Evolutionary conservation across 2,329 filamentous ascomycete species (phyloP).

Genomic region (Cladobotryum protrusum): DNA sequence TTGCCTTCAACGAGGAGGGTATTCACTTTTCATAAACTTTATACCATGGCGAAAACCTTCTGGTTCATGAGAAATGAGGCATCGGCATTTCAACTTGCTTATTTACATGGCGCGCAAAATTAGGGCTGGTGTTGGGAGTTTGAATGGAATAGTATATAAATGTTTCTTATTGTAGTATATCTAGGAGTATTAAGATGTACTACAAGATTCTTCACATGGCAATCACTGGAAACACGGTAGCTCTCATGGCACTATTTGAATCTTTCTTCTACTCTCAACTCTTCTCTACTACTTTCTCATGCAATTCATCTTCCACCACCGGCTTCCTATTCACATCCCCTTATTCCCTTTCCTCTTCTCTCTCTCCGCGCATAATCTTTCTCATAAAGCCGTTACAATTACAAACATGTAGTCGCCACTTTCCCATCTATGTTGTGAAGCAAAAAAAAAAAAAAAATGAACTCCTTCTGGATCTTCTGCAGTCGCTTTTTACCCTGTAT

Average conservation of each 20-base stretch:
- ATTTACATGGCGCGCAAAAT: neutral
- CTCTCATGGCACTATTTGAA: too few species aligned
- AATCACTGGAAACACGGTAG: neutral
- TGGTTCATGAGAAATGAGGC: neutral
- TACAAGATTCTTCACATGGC: too few species aligned
- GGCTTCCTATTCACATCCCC: neutral
- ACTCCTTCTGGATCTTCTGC: slow-evolving; percentile 9
- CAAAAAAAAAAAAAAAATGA: slow-evolving; percentile 11
- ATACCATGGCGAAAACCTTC: neutral
- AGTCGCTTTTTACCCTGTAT: slow-evolving; percentile 11
- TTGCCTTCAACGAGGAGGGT: slow-evolving; percentile 82
- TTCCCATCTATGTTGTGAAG: slow-evolving; percentile 18
- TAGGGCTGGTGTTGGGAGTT: neutral
- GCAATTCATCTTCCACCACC: neutral
- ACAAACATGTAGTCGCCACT: slow-evolving; percentile 18
- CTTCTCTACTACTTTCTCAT: neutral
- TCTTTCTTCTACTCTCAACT: neutral
- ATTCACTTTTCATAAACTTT: slow-evolving; percentile 72
- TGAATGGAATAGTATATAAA: neutral
- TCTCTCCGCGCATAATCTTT: neutral
- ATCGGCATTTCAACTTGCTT: neutral
- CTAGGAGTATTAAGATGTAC: too few species aligned
- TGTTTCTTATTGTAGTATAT: neutral
- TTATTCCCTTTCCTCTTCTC: neutral
- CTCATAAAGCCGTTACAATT: slow-evolving; percentile 21